Conservation (phyloP, 1,284 basidiomycete species). For the Trichosporon coremiiforme region DNA sequence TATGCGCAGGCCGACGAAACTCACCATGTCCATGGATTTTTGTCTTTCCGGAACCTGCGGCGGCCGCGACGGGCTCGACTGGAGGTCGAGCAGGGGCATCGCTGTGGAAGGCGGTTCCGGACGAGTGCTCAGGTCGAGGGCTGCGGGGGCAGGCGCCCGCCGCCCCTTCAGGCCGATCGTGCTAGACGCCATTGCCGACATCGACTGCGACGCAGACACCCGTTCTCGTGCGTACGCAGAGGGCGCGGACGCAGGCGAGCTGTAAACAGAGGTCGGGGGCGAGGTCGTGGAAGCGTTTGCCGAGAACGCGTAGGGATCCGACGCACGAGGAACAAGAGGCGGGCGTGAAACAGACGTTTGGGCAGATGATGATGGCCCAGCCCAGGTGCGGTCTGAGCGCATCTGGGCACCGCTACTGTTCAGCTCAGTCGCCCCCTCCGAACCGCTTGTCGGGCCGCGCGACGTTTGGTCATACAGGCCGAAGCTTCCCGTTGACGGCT, state of each 20-base stretch:
- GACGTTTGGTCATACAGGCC: background rate
- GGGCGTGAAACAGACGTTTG: slow-evolving; percentile 16
- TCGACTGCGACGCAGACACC: slow-evolving; percentile 33
- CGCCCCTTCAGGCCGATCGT: slow-evolving; percentile 16
- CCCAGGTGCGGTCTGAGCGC: slow-evolving; percentile 18
- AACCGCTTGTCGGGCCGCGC: background rate
- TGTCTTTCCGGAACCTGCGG: background rate
- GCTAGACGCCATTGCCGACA: slow-evolving; percentile 31
- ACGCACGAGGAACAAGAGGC: slow-evolving; percentile 17
- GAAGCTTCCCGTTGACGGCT: background rate
- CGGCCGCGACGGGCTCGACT: slow-evolving; percentile 1
- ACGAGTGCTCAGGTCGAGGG: slow-evolving; percentile 21
- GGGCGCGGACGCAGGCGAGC: slow-evolving; percentile 11
- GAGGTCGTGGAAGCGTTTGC: slow-evolving; percentile 7
- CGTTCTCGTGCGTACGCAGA: slow-evolving; percentile 23
- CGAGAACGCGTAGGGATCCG: slow-evolving; percentile 16
- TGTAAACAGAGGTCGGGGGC: background rate
- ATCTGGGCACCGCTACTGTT: background rate
- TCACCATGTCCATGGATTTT: slow-evolving; percentile 25
- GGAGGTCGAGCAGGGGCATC: background rate
- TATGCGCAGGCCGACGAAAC: background rate
- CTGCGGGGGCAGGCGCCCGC: slow-evolving; percentile 24
- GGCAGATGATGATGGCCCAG: slow-evolving; percentile 1
- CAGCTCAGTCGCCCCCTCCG: background rate
- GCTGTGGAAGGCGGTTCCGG: slow-evolving; percentile 9